Conservation (phyloP, 1,139 yeast genomes). For the Kodamaea arcana region DNA sequence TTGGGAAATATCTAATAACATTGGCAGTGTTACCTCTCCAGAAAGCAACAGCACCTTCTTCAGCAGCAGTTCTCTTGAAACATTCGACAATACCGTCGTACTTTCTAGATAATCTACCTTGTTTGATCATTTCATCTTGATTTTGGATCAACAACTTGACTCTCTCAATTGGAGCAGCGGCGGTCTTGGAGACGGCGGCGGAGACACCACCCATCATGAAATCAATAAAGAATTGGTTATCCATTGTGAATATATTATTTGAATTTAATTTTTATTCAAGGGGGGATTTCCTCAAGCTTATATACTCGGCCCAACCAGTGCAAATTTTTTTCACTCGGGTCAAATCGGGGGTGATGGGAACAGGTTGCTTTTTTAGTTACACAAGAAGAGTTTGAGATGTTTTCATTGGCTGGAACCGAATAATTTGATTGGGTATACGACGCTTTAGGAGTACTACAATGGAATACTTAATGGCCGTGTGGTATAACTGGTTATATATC, state of each 20-base stretch:
- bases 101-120: conserved; percentile 49
- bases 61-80: conserved; percentile 52
- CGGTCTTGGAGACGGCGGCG: conserved; percentile 55
- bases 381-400: background rate
- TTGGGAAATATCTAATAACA: conserved; percentile 54
- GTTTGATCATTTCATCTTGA: conserved; percentile 53
- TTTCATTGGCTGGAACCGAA: background rate
- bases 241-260: conserved; percentile 10
- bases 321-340: background rate
- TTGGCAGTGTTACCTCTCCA: conserved; percentile 59
- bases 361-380: background rate
- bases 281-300: background rate
- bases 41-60: conserved; percentile 49
- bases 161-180: conserved; percentile 55
- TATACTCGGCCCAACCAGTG: background rate
- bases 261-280: background rate
- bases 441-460: too few relatives aligned
- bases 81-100: conserved; percentile 49
- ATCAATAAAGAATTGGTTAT: conserved; percentile 23
- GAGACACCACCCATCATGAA: conserved; percentile 55
- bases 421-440: too few relatives aligned
- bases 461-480: too few relatives aligned
- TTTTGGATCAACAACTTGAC: conserved; percentile 51
- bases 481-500: too few relatives aligned
- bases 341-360: conserved; percentile 1